Conservation (phyloP, 352 stramenopile species). For the Thraustotheca clavata region DNA sequence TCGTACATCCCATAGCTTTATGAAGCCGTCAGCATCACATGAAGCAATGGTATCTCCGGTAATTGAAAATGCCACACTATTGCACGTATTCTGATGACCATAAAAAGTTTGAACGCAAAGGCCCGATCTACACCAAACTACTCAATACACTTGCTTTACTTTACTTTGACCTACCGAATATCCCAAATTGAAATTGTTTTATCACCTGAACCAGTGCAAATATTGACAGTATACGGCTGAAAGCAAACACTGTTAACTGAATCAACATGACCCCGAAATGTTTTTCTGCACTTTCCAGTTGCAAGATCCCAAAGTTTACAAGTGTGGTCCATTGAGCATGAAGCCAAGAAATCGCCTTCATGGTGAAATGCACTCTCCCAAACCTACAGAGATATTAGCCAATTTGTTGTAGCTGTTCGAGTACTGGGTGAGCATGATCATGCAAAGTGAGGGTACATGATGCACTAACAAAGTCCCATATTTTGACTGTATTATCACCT, state of each 20-base stretch:
- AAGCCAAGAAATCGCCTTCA: constrained; percentile 89
- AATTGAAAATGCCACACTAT: constrained; percentile 82
- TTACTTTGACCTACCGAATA: constrained; percentile 87
- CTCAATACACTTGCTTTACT: no score
- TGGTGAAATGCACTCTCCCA: constrained; percentile 92
- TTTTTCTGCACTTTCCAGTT: constrained; percentile 86
- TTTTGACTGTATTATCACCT: constrained; percentile 91
- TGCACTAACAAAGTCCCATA: constrained; percentile 91
- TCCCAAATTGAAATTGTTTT: constrained; percentile 96
- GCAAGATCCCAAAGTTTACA: constrained; percentile 89
- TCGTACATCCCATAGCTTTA: constrained; percentile 93
- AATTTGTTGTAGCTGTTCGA: neutral
- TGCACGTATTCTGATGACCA: constrained; percentile 91
- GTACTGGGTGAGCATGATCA: constrained; percentile 89
- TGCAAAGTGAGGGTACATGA: constrained; percentile 83
- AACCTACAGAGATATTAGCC: neutral
- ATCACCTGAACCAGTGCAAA: constrained; percentile 90
- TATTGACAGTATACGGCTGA: constrained; percentile 89
- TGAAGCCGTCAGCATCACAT: constrained; percentile 89
- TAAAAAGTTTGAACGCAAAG: constrained; percentile 93
- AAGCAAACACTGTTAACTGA: constrained; percentile 91
- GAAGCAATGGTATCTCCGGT: constrained; percentile 86
- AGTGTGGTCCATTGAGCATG: constrained; percentile 91
- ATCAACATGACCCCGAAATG: constrained; percentile 91
- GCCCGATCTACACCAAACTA: constrained; percentile 31